Evolutionary conservation across 2,329 filamentous ascomycete genomes (phyloP).

Genomic region (Aureobasidium mangrovei): DNA sequence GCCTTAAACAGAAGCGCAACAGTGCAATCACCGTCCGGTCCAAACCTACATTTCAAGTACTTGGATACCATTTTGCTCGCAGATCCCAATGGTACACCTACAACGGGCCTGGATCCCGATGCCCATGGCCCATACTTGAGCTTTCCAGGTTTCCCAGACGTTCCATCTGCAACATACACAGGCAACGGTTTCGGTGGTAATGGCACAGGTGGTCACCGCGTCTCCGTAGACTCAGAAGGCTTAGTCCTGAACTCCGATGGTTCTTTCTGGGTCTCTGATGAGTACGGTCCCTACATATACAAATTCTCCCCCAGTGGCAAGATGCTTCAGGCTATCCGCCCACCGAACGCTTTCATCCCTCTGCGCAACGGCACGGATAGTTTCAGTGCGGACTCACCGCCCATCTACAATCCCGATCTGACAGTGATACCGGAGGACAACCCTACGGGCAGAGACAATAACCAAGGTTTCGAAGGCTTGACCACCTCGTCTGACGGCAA

Average conservation of each 20-base stretch:
- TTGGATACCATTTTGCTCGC: slow-evolving; percentile 56
- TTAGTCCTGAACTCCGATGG: slow-evolving; percentile 52
- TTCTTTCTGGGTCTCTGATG: slow-evolving; percentile 60
- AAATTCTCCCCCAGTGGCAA: slow-evolving; percentile 50
- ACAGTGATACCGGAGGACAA: slow-evolving; percentile 48
- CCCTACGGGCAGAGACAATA: slow-evolving; percentile 57
- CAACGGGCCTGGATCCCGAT: slow-evolving; percentile 57
- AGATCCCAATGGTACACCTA: slow-evolving; percentile 52
- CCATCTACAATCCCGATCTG: slow-evolving; percentile 46
- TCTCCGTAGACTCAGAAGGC: slow-evolving; percentile 59
- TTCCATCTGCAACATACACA: slow-evolving; percentile 55
- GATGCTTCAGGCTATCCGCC: slow-evolving; percentile 55
- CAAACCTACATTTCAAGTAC: slow-evolving; percentile 56
- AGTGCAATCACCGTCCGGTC: slow-evolving; percentile 42
- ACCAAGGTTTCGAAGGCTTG: slow-evolving; percentile 66
- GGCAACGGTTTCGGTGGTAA: slow-evolving; percentile 59
- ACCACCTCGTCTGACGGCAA: slow-evolving; percentile 55
- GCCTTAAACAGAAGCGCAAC: slow-evolving; percentile 46
- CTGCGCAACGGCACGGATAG: slow-evolving; percentile 50
- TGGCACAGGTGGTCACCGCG: slow-evolving; percentile 50
- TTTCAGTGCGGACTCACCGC: slow-evolving; percentile 57
- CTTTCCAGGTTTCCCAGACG: slow-evolving; percentile 50
- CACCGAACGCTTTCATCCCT: slow-evolving; percentile 56
- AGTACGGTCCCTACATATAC: slow-evolving; percentile 64
- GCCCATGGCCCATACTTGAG: slow-evolving; percentile 40